These are phyloP conservation scores for Solanum tarapatanum DNA, from an alignment of 257 asterid species.

Conservation along the genomic window DNA sequence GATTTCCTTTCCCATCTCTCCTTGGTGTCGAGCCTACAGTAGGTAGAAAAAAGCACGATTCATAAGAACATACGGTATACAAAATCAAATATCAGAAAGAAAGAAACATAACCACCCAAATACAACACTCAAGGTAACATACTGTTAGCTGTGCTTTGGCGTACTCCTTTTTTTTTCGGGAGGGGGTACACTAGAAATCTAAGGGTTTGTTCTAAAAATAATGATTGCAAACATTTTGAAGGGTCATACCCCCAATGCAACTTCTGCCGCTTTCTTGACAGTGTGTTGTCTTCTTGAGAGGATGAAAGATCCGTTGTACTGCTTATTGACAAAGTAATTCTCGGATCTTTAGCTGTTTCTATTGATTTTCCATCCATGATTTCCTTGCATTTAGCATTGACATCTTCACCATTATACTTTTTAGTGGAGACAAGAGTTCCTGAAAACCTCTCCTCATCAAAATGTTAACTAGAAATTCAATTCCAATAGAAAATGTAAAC, in stretches of 20 bases:
- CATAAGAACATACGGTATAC: background rate
- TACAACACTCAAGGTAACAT: background rate
- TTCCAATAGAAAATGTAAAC: background rate
- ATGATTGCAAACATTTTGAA: background rate
- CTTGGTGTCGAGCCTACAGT: conserved; percentile 58
- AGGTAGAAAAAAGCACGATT: background rate
- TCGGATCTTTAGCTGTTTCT: conserved; percentile 10
- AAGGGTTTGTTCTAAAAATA: background rate
- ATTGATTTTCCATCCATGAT: background rate
- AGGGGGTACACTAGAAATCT: background rate
- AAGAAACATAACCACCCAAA: background rate
- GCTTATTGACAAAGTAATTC: conserved; percentile 4
- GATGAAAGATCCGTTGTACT: conserved; percentile 4
- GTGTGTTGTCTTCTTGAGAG: conserved; percentile 6
- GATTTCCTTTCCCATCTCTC: conserved; percentile 91
- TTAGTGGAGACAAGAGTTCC: conserved; percentile 22
- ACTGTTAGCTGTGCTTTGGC: background rate
- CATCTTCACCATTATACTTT: conserved; percentile 24
- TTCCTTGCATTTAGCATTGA: conserved; percentile 6
- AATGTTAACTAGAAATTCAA: background rate
- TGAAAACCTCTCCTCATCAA: conserved; percentile 8
- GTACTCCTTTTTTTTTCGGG: background rate
- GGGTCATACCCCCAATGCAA: conserved; percentile 73
- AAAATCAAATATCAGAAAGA: background rate
- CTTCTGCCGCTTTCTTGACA: conserved; percentile 38